phyloP scores from a whole-genome alignment of 1,284 basidiomycete genomes.

The Ceratobasidium sp. region DNA sequence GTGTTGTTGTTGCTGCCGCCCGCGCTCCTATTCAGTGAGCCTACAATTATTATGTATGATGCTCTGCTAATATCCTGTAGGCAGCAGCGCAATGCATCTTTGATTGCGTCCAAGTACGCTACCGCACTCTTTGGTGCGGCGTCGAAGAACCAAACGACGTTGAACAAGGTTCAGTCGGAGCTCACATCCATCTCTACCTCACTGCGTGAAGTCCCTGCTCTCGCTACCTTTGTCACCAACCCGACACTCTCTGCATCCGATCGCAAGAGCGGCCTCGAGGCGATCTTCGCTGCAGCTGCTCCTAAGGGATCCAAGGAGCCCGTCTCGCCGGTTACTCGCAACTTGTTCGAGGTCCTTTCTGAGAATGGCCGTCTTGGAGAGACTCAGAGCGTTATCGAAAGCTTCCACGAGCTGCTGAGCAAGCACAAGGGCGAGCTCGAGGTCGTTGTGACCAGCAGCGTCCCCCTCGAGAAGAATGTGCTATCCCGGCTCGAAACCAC shows the following conservation, averaged over 20 bases:
- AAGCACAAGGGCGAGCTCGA: constrained; percentile 94
- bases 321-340: constrained; percentile 87
- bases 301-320: constrained; percentile 71
- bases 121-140: constrained; percentile 94
- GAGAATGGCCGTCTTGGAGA: constrained; percentile 93
- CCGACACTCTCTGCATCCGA: constrained; percentile 88
- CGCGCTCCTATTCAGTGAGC: constrained; percentile 25
- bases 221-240: constrained; percentile 81
- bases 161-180: constrained; percentile 86
- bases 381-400: constrained; percentile 87
- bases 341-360: constrained; percentile 89
- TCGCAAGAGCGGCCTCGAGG: constrained; percentile 73
- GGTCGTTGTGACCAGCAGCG: constrained; percentile 90
- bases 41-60: background rate
- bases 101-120: constrained; percentile 91
- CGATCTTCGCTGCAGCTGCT: constrained; percentile 68
- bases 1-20: constrained; percentile 15
- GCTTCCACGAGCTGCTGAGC: constrained; percentile 90
- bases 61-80: background rate
- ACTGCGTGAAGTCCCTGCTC: constrained; percentile 71
- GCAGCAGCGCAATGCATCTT: constrained; percentile 60
- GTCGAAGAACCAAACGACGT: constrained; percentile 79
- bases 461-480: constrained; percentile 78
- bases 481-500: constrained; percentile 80
- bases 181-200: constrained; percentile 74